Evolutionary conservation across 495 filamentous ascomycete species (phyloP).

Genomic region (Rostrohypoxylon terebratum): DNA sequence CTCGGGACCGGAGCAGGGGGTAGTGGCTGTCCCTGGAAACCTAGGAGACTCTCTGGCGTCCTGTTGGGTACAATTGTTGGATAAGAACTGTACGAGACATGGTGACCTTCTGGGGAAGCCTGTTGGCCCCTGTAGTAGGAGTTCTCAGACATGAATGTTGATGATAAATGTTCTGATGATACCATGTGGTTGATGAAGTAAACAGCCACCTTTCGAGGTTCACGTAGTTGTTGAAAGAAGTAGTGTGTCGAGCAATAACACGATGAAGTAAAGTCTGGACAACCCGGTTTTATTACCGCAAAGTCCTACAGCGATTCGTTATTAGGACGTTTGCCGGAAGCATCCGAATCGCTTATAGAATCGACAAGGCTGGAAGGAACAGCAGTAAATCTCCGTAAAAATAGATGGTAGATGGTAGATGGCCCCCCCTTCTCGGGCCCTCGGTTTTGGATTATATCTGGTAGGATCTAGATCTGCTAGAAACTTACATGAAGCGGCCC

Average conservation of each 20-base stretch:
- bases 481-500: conserved; percentile 45
- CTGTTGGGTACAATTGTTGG: conserved; percentile 28
- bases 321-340: conserved; percentile 11
- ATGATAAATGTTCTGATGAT: conserved; percentile 41
- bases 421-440: conserved; percentile 21
- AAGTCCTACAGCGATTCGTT: conserved; percentile 18
- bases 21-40: conserved; percentile 41
- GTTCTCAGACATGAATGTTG: conserved; percentile 42
- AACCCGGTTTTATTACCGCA: conserved; percentile 34
- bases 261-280: conserved; percentile 8
- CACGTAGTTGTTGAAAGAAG: not conserved
- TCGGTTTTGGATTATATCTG: conserved; percentile 9
- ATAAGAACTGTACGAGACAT: conserved; percentile 42
- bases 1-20: conserved; percentile 37
- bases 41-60: conserved; percentile 37
- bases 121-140: conserved; percentile 39
- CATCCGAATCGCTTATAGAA: conserved; percentile 17
- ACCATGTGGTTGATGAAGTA: conserved; percentile 39
- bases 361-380: conserved; percentile 18
- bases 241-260: conserved; percentile 2
- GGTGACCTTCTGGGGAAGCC: conserved; percentile 32
- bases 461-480: conserved; percentile 30
- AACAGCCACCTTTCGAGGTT: conserved; percentile 16
- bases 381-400: conserved; percentile 23
- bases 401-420: conserved; percentile 25